Conservation (phyloP, 2,329 filamentous ascomycete genomes). For the Plectosphaerella cucumerina region DNA sequence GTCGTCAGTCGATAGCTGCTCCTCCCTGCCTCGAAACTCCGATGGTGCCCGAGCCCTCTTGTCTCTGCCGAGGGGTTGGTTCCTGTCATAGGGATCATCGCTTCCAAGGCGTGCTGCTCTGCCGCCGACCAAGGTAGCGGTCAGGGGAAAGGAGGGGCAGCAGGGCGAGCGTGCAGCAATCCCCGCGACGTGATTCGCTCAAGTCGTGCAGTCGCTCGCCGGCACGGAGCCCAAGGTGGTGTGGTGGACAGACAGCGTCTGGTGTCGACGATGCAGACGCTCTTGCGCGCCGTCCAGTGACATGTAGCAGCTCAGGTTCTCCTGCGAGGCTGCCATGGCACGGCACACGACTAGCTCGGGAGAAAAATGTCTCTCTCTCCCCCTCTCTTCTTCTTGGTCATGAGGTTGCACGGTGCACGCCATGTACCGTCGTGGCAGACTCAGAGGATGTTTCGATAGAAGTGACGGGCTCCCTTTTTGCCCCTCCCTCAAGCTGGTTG, state of each 20-base stretch:
- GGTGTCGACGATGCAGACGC: slow-evolving; percentile 2
- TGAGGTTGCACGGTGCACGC: slow-evolving; percentile 10
- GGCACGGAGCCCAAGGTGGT: slow-evolving; percentile 7
- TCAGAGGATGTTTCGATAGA: background rate
- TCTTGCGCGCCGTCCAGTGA: slow-evolving; percentile 5
- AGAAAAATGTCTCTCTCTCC: background rate
- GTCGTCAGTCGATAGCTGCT: too few species aligned
- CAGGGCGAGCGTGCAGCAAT: slow-evolving; percentile 1
- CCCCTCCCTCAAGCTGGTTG: background rate
- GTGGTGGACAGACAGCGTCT: slow-evolving; percentile 5
- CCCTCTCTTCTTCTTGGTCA: slow-evolving; percentile 2
- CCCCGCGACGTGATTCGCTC: slow-evolving; percentile 11
- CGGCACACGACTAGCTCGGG: background rate
- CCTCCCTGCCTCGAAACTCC: too few species aligned
- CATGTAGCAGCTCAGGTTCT: slow-evolving; percentile 1
- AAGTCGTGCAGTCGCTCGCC: slow-evolving; percentile 5
- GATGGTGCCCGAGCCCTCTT: too few species aligned
- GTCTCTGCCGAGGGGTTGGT: too few species aligned
- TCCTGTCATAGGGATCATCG: too few species aligned
- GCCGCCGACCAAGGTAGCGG: background rate
- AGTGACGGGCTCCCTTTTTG: background rate
- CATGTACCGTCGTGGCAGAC: background rate
- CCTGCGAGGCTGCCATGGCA: slow-evolving; percentile 2
- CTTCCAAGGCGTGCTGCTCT: background rate
- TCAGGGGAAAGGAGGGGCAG: slow-evolving; percentile 4